Base-by-base conservation (phyloP, 768 basidiomycete genomes). In the Trametopsis cervina region DNA sequence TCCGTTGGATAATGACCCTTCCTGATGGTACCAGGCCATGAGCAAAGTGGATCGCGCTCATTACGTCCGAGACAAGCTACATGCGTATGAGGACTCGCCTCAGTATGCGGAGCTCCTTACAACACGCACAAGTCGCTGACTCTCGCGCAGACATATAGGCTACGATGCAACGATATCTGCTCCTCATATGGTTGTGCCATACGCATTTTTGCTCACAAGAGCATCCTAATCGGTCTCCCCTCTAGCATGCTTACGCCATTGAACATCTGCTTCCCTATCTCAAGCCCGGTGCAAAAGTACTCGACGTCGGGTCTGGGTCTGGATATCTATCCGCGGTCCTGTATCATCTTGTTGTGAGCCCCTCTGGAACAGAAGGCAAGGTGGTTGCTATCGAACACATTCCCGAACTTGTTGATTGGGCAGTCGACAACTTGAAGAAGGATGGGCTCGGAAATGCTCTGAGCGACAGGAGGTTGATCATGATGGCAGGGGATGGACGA, bases 301-400 rank as follows among this genome's bases (percentile, higher is more conserved):
- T 99, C 24, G 95, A 98, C 59, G 81, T 97, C 3, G 93, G 92
- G 11, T 84, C 82, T 33, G 92, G 92, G 18, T 89, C 86, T 0
- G 92, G 90, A 0, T 96, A 95, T 62, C 78, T 90, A 23, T 68
- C 69, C n/a, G 90, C 86, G 0, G 85, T 95, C 1, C 68, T 96
- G 21, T 77, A 89, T 56, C 81, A 85, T 48, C 77, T 97, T 17
- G 76, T 89, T 15, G 64, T 66, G 17, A 50, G 46, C 29, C 44
- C 54, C 2, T 23, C 46, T 20, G 38, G 36, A 10, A 50, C 59
- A n/a, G 63, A 67, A 10, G 82, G 81, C 5, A 80, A 73, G 49
- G 83, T 97, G 4, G 73, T 95, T 11, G 94, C 90, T 2, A 87
- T 99, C 55, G 95, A 99, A 38, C 95, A 99, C 63, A 80, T 98